Base-by-base conservation (phyloP, 306 rosid genomes). In the Mucuna pruriens region DNA sequence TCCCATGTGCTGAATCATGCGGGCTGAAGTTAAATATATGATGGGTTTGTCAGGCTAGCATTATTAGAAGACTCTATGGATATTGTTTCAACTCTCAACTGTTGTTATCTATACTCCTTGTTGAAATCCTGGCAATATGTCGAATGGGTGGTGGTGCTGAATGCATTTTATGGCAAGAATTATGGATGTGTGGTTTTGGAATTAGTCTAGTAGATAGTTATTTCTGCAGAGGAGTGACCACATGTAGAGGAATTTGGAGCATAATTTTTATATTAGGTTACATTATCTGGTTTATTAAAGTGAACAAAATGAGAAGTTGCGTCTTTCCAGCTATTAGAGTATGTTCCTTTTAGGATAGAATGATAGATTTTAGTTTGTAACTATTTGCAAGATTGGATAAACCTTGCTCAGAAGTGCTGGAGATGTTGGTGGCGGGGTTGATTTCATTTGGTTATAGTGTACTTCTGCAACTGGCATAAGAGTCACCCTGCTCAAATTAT, bases 1-100 rank as follows among this genome's bases (percentile, higher is more conserved):
- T 60, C 48, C 75, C 72, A 58, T 19, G 46, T 73, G 74, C 55
- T 60, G 73, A 60, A 52, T 67, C 39, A 20, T 60, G 33, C 46
- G 62, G 29, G 82, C 69, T 78, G 86, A 77, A 46, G 82, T 77
- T 84, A 78, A 72, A 44, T 72, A 58, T 17, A 57, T 48, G 22
- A n/a, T 31, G 54, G 67, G 66, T 66, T 80, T 62, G 57, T 71
- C 74, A 44, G 57, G 42, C 20, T 83, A 36, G 45, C 76, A 39
- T 12, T 82, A 12, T 51, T 73, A 51, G 72, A 44, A 73, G 76
- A 44, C 77, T 67, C 77, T 67, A 23, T n/a, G 44, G 45, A 49
- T 38, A 40, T 74, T 60, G 25, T 69, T 67, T 76, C 36, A 25
- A 25, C 65, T 26, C 58, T 29, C 40, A 29, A 51, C 61, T 65